Base-by-base conservation (phyloP, 2,329 filamentous ascomycete genomes). In the Penicillium capsulatum region DNA sequence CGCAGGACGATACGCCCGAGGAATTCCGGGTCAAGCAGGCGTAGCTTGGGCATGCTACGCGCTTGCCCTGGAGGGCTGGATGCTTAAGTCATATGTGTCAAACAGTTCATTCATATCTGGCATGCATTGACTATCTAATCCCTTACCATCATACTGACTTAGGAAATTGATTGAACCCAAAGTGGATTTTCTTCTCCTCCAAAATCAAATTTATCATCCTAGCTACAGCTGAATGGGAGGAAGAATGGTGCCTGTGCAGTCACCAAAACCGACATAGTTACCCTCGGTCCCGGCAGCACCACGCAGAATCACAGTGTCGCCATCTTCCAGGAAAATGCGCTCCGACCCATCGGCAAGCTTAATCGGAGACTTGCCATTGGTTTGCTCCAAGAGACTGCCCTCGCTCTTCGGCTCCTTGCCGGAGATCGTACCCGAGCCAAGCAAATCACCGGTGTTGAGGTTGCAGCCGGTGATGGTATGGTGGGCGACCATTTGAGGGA, bases 401-500 rank as follows among this genome's bases (percentile, higher is more conserved):
- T 81, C 70, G 5, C 79, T 77, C 8, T 67, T 65, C n/a, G 67
- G 63, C 31, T 71, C 71, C 4, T 63, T 71, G 2, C 86, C 86
- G 30, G 78, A 83, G 53, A 92, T 91, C 1, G 86, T 92, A 3
- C 86, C 86, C 2, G 83, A 86, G 2, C 85, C 86, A 4, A 92
- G 67, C 36, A 92, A 64, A 58, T 92, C 86, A 22, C 86, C 86
- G 0, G 81, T 75, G 32, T 79, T 75, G 72, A 92, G 74, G 3
- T 81, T 79, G 61, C 86, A 92, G 4, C 86, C 86, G 1, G 82
- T 84, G 32, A 86, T 75, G 1, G 82, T 80, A 59, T 91, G 86
- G 60, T 91, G 86, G 1, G 86, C 78, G 28, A 91, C 71, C 84
- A 90, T 89, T 61, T 91, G 86, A 3, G 83, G 77, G 66, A 90